Evolutionary conservation across 2,329 filamentous ascomycete genomes (phyloP).

Genomic region (Penicillium hordei): DNA sequence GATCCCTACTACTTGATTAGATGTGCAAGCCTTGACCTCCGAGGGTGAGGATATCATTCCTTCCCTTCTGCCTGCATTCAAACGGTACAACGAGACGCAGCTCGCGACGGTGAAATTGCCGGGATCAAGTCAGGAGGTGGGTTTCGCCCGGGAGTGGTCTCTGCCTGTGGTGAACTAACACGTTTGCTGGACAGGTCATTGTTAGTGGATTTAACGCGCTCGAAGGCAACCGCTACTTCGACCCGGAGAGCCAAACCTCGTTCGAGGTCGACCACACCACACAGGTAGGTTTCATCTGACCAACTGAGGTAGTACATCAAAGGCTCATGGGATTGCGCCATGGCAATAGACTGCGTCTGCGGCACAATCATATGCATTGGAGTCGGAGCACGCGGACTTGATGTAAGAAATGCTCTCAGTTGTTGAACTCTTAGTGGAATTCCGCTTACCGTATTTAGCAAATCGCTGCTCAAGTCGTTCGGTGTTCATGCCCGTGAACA

Average conservation of each 20-base stretch:
- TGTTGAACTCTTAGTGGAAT: neutral
- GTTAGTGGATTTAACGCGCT: conserved; percentile 84
- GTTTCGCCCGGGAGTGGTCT: conserved; percentile 13
- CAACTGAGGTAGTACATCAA: neutral
- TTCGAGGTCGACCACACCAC: conserved; percentile 85
- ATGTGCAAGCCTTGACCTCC: conserved; percentile 82
- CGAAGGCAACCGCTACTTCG: conserved; percentile 81
- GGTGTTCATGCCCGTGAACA: conserved; percentile 79
- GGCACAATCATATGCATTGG: conserved; percentile 74
- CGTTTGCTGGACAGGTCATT: conserved; percentile 55
- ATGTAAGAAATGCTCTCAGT: conserved; percentile 59
- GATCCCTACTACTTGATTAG: conserved; percentile 49
- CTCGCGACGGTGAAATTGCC: conserved; percentile 86
- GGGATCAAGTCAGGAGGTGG: conserved; percentile 74
- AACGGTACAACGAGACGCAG: conserved; percentile 96
- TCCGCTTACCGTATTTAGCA: conserved; percentile 52
- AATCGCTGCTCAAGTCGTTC: conserved; percentile 79
- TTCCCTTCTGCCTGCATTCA: conserved; percentile 77
- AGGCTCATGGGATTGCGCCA: conserved; percentile 14
- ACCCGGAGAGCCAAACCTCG: conserved; percentile 81
- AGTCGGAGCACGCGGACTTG: conserved; percentile 73
- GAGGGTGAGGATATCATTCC: conserved; percentile 66
- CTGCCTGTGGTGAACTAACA: neutral
- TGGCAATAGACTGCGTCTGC: conserved; percentile 70
- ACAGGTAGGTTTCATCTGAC: conserved; percentile 54